phyloP scores from a whole-genome alignment of 1,284 basidiomycete species.

The Stereum hirsutum region DNA sequence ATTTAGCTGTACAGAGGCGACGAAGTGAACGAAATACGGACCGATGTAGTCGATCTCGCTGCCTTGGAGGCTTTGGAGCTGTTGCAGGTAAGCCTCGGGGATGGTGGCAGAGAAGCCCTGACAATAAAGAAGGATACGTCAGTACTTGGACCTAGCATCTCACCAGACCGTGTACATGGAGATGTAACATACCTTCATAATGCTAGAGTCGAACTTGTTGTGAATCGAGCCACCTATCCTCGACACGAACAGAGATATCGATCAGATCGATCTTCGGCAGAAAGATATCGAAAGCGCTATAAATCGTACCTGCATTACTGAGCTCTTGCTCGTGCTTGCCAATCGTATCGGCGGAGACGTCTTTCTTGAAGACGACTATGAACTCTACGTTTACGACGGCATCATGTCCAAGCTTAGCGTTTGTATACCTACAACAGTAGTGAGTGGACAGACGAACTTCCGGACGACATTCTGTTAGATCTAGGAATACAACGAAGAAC shows the following conservation, averaged over 20 bases:
- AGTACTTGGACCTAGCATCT: background rate
- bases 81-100: slow-evolving; percentile 26
- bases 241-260: no score
- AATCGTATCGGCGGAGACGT: slow-evolving; percentile 32
- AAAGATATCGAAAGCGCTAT: background rate
- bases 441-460: background rate
- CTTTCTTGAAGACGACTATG: slow-evolving; percentile 52
- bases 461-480: background rate
- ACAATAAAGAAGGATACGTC: background rate
- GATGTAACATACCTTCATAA: slow-evolving; percentile 4
- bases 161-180: background rate
- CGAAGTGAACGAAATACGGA: slow-evolving; percentile 12
- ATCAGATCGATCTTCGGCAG: background rate
- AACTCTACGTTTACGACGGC: slow-evolving; percentile 24
- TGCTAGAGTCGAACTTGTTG: background rate
- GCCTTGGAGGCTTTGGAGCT: slow-evolving; percentile 26
- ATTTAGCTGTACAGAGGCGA: background rate
- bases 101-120: slow-evolving; percentile 50
- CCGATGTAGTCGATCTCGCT: slow-evolving; percentile 45
- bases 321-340: slow-evolving; percentile 33
- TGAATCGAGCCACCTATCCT: slow-evolving; percentile 9
- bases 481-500: background rate
- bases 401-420: no score
- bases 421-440: background rate
- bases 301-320: slow-evolving; percentile 25